Conservation (phyloP, 2,329 filamentous ascomycete genomes). For the Coniochaeta ligniaria region DNA sequence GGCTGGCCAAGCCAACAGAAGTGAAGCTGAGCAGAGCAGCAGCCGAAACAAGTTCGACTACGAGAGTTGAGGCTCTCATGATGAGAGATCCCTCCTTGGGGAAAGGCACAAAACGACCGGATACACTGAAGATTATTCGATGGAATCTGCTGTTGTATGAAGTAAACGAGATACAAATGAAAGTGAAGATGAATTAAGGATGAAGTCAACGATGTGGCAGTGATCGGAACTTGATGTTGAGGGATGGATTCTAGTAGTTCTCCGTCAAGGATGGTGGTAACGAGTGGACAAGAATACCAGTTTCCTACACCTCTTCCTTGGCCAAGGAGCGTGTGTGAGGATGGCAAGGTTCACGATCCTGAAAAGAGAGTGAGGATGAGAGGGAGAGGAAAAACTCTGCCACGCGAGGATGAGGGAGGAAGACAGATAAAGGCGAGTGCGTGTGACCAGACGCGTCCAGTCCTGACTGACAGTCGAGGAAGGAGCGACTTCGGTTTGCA, state of each 20-base stretch:
- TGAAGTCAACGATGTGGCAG: neutral
- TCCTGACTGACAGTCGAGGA: neutral
- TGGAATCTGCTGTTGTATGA: neutral
- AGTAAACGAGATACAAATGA: neutral
- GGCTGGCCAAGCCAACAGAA: conserved; percentile 9
- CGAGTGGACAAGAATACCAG: conserved; percentile 2
- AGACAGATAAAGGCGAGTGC: neutral
- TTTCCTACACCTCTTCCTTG: neutral
- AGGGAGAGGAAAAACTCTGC: neutral
- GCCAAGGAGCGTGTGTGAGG: neutral
- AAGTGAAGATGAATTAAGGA: neutral
- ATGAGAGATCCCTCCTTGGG: conserved; percentile 8
- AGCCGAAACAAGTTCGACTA: conserved; percentile 24
- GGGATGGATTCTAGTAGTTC: neutral
- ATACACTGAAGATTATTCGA: neutral
- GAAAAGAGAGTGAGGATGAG: neutral
- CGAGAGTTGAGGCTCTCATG: conserved; percentile 29
- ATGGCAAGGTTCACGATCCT: neutral
- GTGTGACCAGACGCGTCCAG: neutral
- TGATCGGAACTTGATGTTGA: neutral
- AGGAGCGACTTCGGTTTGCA: neutral
- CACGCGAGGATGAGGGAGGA: neutral
- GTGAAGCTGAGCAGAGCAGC: conserved; percentile 18
- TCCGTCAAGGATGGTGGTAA: neutral
- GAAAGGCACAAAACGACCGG: neutral